These are phyloP conservation scores for Cyathus striatus DNA, from an alignment of 768 basidiomycete species.

Conservation along the genomic window DNA sequence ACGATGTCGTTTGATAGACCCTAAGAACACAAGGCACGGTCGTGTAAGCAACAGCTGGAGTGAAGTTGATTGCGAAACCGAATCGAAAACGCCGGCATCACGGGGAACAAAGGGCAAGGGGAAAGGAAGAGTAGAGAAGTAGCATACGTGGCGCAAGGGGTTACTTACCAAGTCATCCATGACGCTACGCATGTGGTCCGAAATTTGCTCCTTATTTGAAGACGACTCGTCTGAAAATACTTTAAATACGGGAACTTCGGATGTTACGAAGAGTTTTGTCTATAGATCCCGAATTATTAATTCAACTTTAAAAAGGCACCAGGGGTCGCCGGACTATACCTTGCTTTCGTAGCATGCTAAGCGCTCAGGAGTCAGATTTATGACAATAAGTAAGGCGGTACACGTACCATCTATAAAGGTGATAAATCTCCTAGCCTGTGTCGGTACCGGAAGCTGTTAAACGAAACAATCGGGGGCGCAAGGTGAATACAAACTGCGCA, in stretches of 20 bases:
- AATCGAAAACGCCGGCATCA: no score
- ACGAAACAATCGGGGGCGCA: constrained; percentile 1
- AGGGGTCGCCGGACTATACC: constrained; percentile 27
- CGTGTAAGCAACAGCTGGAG: neutral
- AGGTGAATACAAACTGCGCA: constrained; percentile 19
- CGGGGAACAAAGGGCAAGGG: no score
- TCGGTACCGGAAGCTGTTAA: no score
- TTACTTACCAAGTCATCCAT: constrained; percentile 91
- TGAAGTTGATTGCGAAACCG: no score
- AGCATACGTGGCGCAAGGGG: constrained; percentile 4
- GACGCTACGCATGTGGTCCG: constrained; percentile 85
- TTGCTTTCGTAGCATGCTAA: constrained; percentile 94
- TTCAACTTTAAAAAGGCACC: neutral
- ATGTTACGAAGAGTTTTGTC: constrained; percentile 90
- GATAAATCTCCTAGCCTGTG: constrained; percentile 93
- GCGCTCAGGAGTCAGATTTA: no score
- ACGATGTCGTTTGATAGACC: constrained; percentile 75
- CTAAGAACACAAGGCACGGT: constrained; percentile 30
- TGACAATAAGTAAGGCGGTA: constrained; percentile 1
- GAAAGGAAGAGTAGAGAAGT: no score
- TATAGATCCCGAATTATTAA: constrained; percentile 19
- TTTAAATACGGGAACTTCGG: constrained; percentile 86
- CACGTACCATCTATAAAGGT: constrained; percentile 89
- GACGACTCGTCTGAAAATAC: constrained; percentile 76
- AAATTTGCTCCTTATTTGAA: constrained; percentile 36